phyloP scores from a whole-genome alignment of 2,329 filamentous ascomycete genomes.

The Pestalotiopsis fici region DNA sequence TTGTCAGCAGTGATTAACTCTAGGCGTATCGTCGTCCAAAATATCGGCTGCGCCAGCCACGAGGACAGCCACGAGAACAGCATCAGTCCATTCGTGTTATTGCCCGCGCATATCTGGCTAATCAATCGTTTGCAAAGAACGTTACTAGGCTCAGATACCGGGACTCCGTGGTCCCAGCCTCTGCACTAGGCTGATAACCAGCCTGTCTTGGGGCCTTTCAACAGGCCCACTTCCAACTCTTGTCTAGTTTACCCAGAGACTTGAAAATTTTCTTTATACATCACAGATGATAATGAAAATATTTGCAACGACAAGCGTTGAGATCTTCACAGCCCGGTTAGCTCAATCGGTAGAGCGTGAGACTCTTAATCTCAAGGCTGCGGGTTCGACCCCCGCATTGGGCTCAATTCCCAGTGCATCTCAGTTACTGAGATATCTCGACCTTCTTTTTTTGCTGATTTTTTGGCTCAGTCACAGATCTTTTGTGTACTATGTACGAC shows the following conservation, averaged over 20 bases:
- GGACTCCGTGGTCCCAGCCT: not conserved
- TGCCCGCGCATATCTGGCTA: not conserved
- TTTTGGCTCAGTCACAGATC: too few relatives aligned
- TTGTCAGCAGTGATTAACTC: not conserved
- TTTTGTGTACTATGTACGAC: too few relatives aligned
- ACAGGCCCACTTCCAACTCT: not conserved
- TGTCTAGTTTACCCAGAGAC: not conserved
- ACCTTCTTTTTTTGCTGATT: not conserved
- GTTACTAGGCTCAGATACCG: too few relatives aligned
- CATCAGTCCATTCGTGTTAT: not conserved
- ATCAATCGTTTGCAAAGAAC: too few relatives aligned
- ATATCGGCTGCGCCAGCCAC: not conserved
- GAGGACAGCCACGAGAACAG: not conserved
- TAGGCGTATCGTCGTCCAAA: not conserved
- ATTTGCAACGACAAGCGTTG: not conserved
- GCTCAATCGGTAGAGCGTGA: constrained; percentile 72
- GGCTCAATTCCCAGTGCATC: constrained; percentile 42
- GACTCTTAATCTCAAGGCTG: constrained; percentile 55
- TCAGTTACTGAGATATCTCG: not conserved
- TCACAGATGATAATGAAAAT: too few relatives aligned
- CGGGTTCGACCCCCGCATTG: constrained; percentile 48
- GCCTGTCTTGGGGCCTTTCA: not conserved
- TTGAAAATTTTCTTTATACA: too few relatives aligned
- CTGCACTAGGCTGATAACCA: not conserved
- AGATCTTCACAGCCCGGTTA: constrained; percentile 44